Base-by-base conservation (phyloP, 2,329 filamentous ascomycete species). In the Aureobasidium namibiae region DNA sequence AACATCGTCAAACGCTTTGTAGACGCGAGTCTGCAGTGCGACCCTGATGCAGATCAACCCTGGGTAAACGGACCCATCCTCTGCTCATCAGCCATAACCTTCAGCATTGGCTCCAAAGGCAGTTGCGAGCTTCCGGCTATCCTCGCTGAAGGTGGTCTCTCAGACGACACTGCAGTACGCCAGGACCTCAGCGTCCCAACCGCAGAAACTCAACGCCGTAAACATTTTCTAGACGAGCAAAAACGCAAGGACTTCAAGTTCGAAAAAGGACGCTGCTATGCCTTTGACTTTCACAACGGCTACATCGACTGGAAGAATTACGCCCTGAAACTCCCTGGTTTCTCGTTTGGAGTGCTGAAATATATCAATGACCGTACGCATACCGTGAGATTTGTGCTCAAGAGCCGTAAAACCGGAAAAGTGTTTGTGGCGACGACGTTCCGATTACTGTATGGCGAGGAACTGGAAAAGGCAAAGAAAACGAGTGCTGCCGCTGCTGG, bases 1-100 rank as follows among this genome's bases (percentile, higher is more conserved):
- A 84, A 83, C 41, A 88, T 96, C 46, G 89, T 95, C 29, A 89
- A 89, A 67, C 92, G 89, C 85, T 89, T 86, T 77, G 87, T 97
- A 48, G 94, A 99, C 69, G 92, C 92, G 0, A 90, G 90, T 0
- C 75, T 99, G 0, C 87, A 94, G 3, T 92, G 92, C 18, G 92
- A 99, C 70, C 86, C 89, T 0, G 92, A 95, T 66, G 89, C 89
- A 1, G 92, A 97, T 68, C 79, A 82, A 66, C 94, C 92, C 0
- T 91, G 90, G 69, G 74, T 97, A 2, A 96, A 94, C 67, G 92
- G 92, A 0, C 86, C 90, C 0, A 29, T 45, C 0, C n/a, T 59
- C 6, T 59, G 57, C 39, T 50, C 45, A 1, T 21, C 45, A n/a
- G 57, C 57, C 13, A 53, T 59, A 18, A 59, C 57, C 16, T 59